These are phyloP conservation scores for Tagetes patula DNA, from an alignment of 129 eudicot species.

Conservation along the genomic window DNA sequence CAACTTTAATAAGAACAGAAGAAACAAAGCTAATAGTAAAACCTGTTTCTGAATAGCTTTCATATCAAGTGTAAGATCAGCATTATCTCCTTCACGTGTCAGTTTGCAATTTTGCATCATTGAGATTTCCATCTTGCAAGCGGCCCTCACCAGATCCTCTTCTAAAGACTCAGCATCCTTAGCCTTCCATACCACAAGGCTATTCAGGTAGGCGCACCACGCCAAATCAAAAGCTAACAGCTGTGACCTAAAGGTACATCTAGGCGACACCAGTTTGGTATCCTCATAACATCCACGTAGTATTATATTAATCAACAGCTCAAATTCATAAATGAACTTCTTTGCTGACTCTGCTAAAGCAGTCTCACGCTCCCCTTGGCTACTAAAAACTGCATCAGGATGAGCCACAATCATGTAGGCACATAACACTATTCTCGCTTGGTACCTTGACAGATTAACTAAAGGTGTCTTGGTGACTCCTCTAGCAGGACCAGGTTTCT, in stretches of 20 bases:
- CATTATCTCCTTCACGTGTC: slow-evolving; percentile 55
- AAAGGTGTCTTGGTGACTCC: slow-evolving; percentile 39
- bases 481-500: slow-evolving; percentile 32
- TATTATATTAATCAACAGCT: slow-evolving; percentile 55
- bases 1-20: neutral
- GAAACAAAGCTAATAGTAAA: slow-evolving; percentile 1
- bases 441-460: slow-evolving; percentile 64
- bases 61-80: slow-evolving; percentile 72
- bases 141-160: slow-evolving; percentile 94
- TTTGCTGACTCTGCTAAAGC: slow-evolving; percentile 66
- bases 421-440: slow-evolving; percentile 76
- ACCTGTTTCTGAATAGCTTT: slow-evolving; percentile 95
- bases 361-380: slow-evolving; percentile 70
- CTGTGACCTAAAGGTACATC: slow-evolving; percentile 72
- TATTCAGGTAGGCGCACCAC: slow-evolving; percentile 87
- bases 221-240: slow-evolving; percentile 80
- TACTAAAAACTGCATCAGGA: slow-evolving; percentile 80
- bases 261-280: slow-evolving; percentile 27
- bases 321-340: slow-evolving; percentile 65
- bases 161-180: slow-evolving; percentile 87
- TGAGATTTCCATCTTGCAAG: slow-evolving; percentile 87
- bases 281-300: slow-evolving; percentile 52
- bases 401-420: slow-evolving; percentile 90
- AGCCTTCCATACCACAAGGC: slow-evolving; percentile 95
- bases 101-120: slow-evolving; percentile 84